Evolutionary conservation across 148 eudicot genomes (phyloP).

Genomic region (Selenicereus undatus): DNA sequence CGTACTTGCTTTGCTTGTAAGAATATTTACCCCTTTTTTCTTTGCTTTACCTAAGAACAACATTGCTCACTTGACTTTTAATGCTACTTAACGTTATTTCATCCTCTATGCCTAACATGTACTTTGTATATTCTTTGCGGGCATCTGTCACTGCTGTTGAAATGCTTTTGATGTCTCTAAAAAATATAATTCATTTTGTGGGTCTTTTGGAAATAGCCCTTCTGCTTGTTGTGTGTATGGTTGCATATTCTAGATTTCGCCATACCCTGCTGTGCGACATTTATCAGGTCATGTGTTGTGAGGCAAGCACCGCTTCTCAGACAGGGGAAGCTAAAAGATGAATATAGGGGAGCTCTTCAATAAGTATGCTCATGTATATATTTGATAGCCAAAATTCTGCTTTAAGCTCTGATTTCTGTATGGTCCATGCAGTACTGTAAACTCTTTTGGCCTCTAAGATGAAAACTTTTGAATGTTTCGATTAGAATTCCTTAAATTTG

Average conservation of each 20-base stretch:
- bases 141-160: not conserved
- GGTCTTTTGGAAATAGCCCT: not conserved
- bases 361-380: not conserved
- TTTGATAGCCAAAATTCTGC: not conserved
- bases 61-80: not conserved
- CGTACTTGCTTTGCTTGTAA: not conserved
- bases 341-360: not conserved
- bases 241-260: not conserved
- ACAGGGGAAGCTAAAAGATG: not conserved
- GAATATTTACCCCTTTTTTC: not conserved
- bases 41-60: not conserved
- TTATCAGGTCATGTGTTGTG: not conserved
- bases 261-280: not conserved
- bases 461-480: not conserved
- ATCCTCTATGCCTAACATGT: not conserved
- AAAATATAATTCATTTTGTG: not conserved
- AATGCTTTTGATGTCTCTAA: not conserved
- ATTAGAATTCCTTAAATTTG: not conserved
- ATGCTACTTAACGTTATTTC: not conserved
- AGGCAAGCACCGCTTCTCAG: not conserved
- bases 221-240: not conserved
- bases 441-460: too few relatives aligned
- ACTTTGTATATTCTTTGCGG: not conserved
- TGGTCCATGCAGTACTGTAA: not conserved
- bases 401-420: not conserved